Percentiles rank a stretch among this genome's conserved stretches.
phyloP scores from a whole-genome alignment of 371 early-diverging fungal genomes.

The Ecytonucleospora hepatopenaei region DNA sequence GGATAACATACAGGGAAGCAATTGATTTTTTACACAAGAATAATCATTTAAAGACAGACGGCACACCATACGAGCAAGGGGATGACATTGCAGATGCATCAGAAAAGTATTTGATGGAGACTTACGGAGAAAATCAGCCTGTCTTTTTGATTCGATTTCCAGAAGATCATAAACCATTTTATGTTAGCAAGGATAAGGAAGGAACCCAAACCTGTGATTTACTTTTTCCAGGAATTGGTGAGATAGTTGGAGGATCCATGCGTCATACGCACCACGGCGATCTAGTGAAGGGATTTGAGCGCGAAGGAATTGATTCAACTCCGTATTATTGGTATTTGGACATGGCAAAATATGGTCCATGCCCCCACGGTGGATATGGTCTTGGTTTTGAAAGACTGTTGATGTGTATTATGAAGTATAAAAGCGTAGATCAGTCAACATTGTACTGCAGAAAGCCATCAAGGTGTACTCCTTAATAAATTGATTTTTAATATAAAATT shows the following conservation, averaged over 20 bases:
- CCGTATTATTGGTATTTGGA: slow-evolving; percentile 99
- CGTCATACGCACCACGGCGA: slow-evolving; percentile 76
- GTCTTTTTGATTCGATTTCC: slow-evolving; percentile 92
- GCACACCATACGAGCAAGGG: slow-evolving; percentile 73
- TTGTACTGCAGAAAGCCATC: slow-evolving; percentile 86
- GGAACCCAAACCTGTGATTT: slow-evolving; percentile 94
- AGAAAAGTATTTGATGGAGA: slow-evolving; percentile 88
- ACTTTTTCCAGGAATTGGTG: slow-evolving; percentile 94
- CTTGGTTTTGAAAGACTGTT: slow-evolving; percentile 95
- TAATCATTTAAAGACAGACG: slow-evolving; percentile 76
- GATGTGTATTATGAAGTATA: slow-evolving; percentile 81
- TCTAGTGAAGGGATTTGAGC: slow-evolving; percentile 77
- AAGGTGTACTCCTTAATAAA: slow-evolving; percentile 59
- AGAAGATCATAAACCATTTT: slow-evolving; percentile 93
- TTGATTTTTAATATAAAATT: no score
- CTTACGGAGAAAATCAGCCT: slow-evolving; percentile 71
- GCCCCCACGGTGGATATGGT: slow-evolving; percentile 95
- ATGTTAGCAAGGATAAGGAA: slow-evolving; percentile 78
- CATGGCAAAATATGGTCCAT: slow-evolving; percentile 90
- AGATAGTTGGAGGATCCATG: slow-evolving; percentile 98
- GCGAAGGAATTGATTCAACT: slow-evolving; percentile 81
- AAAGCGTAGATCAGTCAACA: slow-evolving; percentile 71
- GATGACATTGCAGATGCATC: slow-evolving; percentile 98
- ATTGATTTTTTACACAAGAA: slow-evolving; percentile 70
- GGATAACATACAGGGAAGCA: slow-evolving; percentile 89